These are phyloP conservation scores for Phaseolus coccineus DNA, from an alignment of 331 rosid genomes.

Conservation along the genomic window DNA sequence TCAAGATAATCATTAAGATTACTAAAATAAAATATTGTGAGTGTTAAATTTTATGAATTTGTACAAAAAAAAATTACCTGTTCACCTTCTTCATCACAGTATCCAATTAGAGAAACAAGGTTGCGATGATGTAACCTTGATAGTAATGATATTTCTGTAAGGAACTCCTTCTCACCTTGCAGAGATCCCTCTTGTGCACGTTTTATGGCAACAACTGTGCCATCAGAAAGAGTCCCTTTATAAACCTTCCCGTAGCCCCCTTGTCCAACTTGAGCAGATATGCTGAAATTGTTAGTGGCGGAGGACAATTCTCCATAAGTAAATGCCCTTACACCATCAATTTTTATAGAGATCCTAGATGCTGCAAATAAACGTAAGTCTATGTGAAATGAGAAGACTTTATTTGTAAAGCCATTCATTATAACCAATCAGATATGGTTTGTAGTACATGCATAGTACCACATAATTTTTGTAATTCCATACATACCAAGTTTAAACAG, in stretches of 20 bases:
- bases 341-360: slow-evolving; percentile 59
- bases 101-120: slow-evolving; percentile 85
- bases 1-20: background rate
- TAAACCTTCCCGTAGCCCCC: slow-evolving; percentile 97
- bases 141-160: slow-evolving; percentile 85
- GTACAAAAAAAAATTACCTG: slow-evolving; percentile 58
- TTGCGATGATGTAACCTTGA: slow-evolving; percentile 95
- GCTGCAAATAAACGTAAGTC: slow-evolving; percentile 53
- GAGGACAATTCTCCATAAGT: slow-evolving; percentile 63
- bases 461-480: background rate
- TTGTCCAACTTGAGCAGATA: slow-evolving; percentile 72
- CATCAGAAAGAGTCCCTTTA: slow-evolving; percentile 74
- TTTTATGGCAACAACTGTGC: slow-evolving; percentile 84
- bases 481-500: background rate
- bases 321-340: slow-evolving; percentile 76
- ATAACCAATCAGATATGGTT: slow-evolving; percentile 8
- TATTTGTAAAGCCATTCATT: slow-evolving; percentile 16
- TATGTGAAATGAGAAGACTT: slow-evolving; percentile 14
- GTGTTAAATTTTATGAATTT: slow-evolving; percentile 15
- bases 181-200: slow-evolving; percentile 91
- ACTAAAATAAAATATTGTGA: background rate
- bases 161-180: slow-evolving; percentile 94
- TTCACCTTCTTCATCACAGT: slow-evolving; percentile 91
- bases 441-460: slow-evolving; percentile 23
- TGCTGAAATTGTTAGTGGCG: slow-evolving; percentile 72